Base-by-base conservation (phyloP, 208 protist species). In the Wallacemonas sp. region DNA sequence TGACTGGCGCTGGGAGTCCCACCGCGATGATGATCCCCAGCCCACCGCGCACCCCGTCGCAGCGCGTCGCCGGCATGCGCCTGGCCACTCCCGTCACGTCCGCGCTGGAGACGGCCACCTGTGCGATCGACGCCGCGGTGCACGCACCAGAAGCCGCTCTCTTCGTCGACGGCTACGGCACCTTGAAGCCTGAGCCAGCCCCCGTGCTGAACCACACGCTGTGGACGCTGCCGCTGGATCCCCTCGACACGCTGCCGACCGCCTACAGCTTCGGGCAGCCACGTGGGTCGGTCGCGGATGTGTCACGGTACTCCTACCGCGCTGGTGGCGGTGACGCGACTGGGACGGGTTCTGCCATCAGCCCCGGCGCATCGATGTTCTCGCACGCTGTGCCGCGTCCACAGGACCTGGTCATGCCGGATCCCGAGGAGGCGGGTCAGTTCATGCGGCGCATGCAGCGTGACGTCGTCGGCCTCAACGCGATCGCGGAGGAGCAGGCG, bases 381-480 rank as follows among this genome's bases (percentile, higher is more conserved):
- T 58, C 32, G 11, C 52, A 58, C 4, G 52, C 16, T 6, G 29
- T 29, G 8, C 52, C 14, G 32, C 52, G 52, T 33, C 67, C 72
- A 41, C 69, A 72, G 52, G 76, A 70, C 39, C 92, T 92, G 58
- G 66, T 77, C 29, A 95, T 95, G 88, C 88, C 88, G 32, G 71
- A 67, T 58, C 60, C 72, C 21, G 76, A 77, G 52, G 88, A 92
- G 61, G 87, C 85, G 0, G 76, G 63, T 6, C 60, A 63, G 17
- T 75, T 86, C 19, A 90, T 95, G 61, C 79, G 80, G 2, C 78
- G 73, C 65, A 90, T 95, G 23, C 88, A 95, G 70, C 75, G 85
- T 41, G 85, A 95, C 39, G 80, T 95, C 26, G 63, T 88, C 3
- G 88, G 83, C 0, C 80, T 95, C 32, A 95, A 95, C 65, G 85